These are phyloP conservation scores for Vinca major DNA, from an alignment of 305 asterid genomes.

Conservation along the genomic window DNA sequence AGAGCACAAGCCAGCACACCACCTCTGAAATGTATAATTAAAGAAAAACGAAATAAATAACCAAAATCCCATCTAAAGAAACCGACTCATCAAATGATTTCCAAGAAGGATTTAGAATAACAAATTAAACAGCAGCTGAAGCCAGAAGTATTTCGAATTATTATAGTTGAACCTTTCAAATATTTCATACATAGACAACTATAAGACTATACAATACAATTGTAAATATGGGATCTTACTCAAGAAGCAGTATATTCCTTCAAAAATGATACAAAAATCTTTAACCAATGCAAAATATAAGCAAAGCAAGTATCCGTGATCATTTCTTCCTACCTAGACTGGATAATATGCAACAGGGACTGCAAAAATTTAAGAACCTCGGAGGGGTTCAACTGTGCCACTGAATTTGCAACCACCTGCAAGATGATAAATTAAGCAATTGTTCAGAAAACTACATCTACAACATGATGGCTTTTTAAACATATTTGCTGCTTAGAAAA, in stretches of 20 bases:
- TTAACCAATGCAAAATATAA: too few relatives aligned
- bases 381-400: slow-evolving; percentile 58
- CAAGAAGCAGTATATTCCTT: too few relatives aligned
- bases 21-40: slow-evolving; percentile 46
- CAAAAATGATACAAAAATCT: too few relatives aligned
- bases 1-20: slow-evolving; percentile 79
- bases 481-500: not conserved
- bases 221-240: too few relatives aligned
- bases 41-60: not conserved
- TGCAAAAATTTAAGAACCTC: slow-evolving; percentile 70
- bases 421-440: slow-evolving; percentile 10
- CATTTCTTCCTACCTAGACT: slow-evolving; percentile 44
- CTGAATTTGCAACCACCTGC: slow-evolving; percentile 75
- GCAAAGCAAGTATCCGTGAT: not conserved
- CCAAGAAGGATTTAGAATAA: not conserved
- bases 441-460: slow-evolving; percentile 5
- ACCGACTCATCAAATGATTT: not conserved
- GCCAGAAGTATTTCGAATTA: not conserved
- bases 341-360: slow-evolving; percentile 57
- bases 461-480: not conserved
- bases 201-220: too few relatives aligned
- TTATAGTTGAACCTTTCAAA: not conserved
- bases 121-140: not conserved
- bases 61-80: not conserved
- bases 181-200: too few relatives aligned